These are phyloP conservation scores for Oryza rufipogon DNA, from an alignment of 176 grass and related monocot species.

Conservation along the genomic window DNA sequence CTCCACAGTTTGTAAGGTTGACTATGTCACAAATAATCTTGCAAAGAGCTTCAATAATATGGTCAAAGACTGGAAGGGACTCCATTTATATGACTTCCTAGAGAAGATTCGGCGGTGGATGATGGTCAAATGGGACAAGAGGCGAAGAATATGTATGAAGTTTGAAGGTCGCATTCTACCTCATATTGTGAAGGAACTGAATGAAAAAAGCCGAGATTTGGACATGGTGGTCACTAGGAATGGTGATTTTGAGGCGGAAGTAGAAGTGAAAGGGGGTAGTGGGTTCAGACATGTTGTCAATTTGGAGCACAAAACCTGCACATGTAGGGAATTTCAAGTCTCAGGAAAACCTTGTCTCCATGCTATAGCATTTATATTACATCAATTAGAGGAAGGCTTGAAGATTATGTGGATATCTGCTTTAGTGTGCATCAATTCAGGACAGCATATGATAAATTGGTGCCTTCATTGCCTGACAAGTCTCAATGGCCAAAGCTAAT, in stretches of 20 bases:
- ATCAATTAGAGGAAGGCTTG: background rate
- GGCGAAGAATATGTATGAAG: too few relatives aligned
- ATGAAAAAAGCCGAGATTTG: too few relatives aligned
- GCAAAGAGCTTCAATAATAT: background rate
- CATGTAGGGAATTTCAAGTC: background rate
- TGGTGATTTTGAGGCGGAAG: background rate
- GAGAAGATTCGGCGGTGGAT: too few relatives aligned
- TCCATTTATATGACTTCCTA: too few relatives aligned
- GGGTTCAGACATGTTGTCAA: background rate
- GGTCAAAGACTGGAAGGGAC: too few relatives aligned
- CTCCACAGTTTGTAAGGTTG: background rate
- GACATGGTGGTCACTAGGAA: background rate
- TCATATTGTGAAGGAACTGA: too few relatives aligned
- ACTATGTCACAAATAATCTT: background rate
- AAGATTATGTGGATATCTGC: background rate
- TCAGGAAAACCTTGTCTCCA: background rate
- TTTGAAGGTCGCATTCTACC: too few relatives aligned
- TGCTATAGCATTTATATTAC: too few relatives aligned
- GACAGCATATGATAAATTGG: background rate
- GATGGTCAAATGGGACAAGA: too few relatives aligned
- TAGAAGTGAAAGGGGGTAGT: background rate
- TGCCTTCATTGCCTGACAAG: background rate
- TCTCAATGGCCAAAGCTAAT: background rate
- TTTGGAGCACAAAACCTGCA: background rate
- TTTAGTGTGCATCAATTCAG: background rate